Base-by-base conservation (phyloP, 2,329 filamentous ascomycete genomes). In the Basipetospora sp. region DNA sequence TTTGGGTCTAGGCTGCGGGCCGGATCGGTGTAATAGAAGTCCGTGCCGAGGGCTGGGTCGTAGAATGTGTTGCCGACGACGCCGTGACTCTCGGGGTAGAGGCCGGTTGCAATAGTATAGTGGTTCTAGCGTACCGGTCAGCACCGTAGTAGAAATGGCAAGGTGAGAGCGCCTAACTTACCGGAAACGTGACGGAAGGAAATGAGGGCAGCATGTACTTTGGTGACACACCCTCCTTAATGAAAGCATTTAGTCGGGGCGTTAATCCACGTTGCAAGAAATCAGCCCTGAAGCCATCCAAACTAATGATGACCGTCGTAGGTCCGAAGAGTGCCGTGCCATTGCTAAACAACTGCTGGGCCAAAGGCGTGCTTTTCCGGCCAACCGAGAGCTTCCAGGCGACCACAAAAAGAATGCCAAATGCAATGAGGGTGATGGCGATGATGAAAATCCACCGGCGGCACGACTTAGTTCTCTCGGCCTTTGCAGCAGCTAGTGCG, bases 251-350 rank as follows among this genome's bases (percentile, higher is more conserved):
- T 8, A 98, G 64, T 2, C 79, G 77, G 1, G 88, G 90, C 1
- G 88, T 94, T 22, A 96, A 60, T 1, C 78, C 80, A 11, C 86
- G 77, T 44, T 80, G 73, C 29, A 98, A 64, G 51, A 94, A 96
- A 54, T 96, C 90, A 15, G 90, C 88, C 13, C 90, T 79, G 62
- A 98, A 96, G 3, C 90, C 90, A 57, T 98, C 90, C 14, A 98
- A 69, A 32, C 87, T 94, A 52, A 98, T 82, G 38, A 96, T 67
- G 42, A 98, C 80, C 2, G 90, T 94, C 0, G 90, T 98, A 1
- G 87, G 86, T 8, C 77, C 80, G 53, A 96, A 98, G 4, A 84
- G 62, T 2, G 86, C 81, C 0, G 86, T 93, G 38, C 90, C 90
- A 54, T 98, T 98, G 62, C 69, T 78, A 42, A 70, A 50, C 16